Evolutionary conservation across 768 basidiomycete genomes (phyloP), one percentile per base, ranked within the genome.

Genomic region (Termitomyces sp.): DNA sequence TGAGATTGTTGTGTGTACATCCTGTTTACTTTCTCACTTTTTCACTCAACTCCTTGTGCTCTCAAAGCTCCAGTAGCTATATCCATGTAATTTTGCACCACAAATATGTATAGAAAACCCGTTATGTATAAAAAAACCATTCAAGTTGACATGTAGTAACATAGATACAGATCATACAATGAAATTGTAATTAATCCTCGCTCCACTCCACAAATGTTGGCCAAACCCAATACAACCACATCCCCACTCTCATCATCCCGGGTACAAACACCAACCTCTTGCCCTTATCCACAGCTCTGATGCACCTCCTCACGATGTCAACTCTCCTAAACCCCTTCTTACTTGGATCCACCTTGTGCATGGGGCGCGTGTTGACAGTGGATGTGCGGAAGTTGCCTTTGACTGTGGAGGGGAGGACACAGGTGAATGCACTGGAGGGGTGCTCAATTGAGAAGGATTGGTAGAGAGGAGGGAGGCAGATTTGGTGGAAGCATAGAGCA

Each of bases 401-500:
- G 29, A 93, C 80, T 10, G 89, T 91, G 32, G 76, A 76, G 7
- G 90, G 89, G 3, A 91, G 66, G 61, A 88, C 62, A 53, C 75
- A 74, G 0, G 84, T 76, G 68, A 91, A 92, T 0, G 69, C 44
- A 59, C 94, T 81, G 3, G 69, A 64, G 6, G 89, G 88, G 57
- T 93, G 86, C 60, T 94, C 92, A 55, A 92, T 88, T 3, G 91
- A 74, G 31, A 94, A 81, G 0, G 87, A 77, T 67, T 90, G 89
- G 67, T 85, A 93, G 53, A 94, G 83, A 86, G 58, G 27, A 91
- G 79, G 1, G 88, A 84, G 0, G 93, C 89, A 2, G 87, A 77
- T 68, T 98, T 97, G 10, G 88, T 90, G 3, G 92, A 83, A 0
- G 80, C 84, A 65, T 98, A 98, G 33, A 98, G 71, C 0, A 90